A percentile compares a stretch with the other conserved stretches of the same genome.
Evolutionary conservation across 164 flowering plant species (phyloP).

Genomic region (Warburgia ugandensis): DNA sequence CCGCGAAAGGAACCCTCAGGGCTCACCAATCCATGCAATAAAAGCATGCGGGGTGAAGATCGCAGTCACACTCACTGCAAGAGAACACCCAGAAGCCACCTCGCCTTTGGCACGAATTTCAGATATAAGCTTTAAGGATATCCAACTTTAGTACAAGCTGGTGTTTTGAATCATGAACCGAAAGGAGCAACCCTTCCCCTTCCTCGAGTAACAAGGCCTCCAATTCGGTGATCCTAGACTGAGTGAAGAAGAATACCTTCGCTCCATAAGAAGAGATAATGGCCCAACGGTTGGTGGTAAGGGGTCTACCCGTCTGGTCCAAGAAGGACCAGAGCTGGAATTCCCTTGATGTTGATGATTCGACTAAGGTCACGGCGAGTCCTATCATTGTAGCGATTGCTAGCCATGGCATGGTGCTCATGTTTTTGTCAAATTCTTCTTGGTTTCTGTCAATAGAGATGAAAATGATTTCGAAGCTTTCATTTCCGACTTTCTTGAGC

Average conservation of each 20-base stretch:
- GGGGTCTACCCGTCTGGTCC: slow-evolving; percentile 44
- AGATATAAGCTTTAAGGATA: slow-evolving; percentile 50
- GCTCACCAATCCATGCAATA: too few species aligned
- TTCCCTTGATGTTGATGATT: slow-evolving; percentile 44
- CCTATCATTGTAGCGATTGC: slow-evolving; percentile 47
- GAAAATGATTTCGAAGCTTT: slow-evolving; percentile 33
- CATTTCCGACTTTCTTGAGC: slow-evolving; percentile 9
- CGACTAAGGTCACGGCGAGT: slow-evolving; percentile 40
- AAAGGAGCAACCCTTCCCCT: slow-evolving; percentile 35
- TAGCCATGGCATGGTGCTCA: slow-evolving; percentile 53
- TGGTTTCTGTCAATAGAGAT: slow-evolving; percentile 46
- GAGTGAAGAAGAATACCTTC: slow-evolving; percentile 46
- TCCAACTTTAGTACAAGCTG: slow-evolving; percentile 49
- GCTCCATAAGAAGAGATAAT: slow-evolving; percentile 46
- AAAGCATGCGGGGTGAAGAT: slow-evolving; percentile 52
- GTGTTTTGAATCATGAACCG: slow-evolving; percentile 43
- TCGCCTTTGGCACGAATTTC: slow-evolving; percentile 37
- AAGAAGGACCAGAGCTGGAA: slow-evolving; percentile 41
- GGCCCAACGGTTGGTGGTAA: slow-evolving; percentile 41
- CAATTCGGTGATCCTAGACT: slow-evolving; percentile 33
- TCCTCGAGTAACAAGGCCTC: slow-evolving; percentile 31
- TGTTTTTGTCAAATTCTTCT: slow-evolving; percentile 33
- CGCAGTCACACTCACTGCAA: slow-evolving; percentile 47
- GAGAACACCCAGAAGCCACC: slow-evolving; percentile 62
- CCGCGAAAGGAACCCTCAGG: too few species aligned